Base-by-base conservation (phyloP, 306 rosid genomes). In the Datisca glomerata region DNA sequence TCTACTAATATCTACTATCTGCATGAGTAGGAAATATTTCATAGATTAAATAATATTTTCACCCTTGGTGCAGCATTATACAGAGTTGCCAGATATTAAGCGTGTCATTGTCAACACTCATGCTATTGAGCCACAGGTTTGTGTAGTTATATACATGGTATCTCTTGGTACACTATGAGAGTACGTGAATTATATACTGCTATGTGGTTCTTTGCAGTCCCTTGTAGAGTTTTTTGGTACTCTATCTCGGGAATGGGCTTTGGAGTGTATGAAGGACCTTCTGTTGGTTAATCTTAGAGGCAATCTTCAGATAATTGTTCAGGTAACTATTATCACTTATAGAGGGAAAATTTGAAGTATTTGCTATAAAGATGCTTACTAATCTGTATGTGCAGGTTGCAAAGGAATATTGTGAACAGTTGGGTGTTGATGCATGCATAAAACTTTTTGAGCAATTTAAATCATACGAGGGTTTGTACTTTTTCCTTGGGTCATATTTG, bases 181-280 rank as follows among this genome's bases (percentile, higher is more conserved):
- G 34, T 61, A 44, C 25, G 45, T 6, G 1, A 37, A 47, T 41
- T 65, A 40, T 56, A 44, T 41, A 12, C 51, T 70, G 22, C 35
- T 41, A 31, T 59, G 44, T 22, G 31, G 33, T 72, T 51, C 46
- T 25, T 53, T 68, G 46, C 77, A 91, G 94, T 70, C 98, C 55
- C 96, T 91, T 41, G 96, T 91, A 38, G 98, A 91, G 61, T 91
- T 84, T 65, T 91, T 91, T 12, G 98, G 98, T 12, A 84, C 98
- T 32, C 71, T 91, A 41, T 91, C 98, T 15, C 69, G 68, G 22
- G 98, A 91, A 63, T 91, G 98, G 98, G 98, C 86, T 21, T 56
- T 91, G 66, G 98, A 91, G 67, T 91, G 98, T 41, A 91, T 91
- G 98, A 91, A 91, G 70, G 98, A 91, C 73, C 92, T 91, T 59